phyloP scores from a whole-genome alignment of 2,329 filamentous ascomycete genomes.

The Penicillium sp. region DNA sequence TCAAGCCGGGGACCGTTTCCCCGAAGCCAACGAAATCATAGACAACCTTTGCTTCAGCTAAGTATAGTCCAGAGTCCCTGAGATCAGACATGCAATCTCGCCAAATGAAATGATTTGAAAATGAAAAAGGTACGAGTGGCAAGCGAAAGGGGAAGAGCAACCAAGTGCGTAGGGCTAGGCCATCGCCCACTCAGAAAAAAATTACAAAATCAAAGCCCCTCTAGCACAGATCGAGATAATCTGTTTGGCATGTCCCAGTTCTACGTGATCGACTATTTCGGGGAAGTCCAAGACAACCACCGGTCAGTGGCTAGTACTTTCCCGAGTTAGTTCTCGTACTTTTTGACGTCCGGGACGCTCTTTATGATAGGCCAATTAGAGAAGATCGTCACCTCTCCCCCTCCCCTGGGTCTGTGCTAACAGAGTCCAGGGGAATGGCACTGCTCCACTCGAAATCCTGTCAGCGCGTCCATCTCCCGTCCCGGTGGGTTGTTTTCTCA shows the following conservation, averaged over 20 bases:
- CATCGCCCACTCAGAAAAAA: neutral
- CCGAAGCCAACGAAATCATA: neutral
- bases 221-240: conserved; percentile 19
- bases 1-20: neutral
- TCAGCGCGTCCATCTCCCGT: conserved; percentile 25
- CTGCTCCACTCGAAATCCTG: conserved; percentile 18
- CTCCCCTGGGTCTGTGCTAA: conserved; percentile 6
- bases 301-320: conserved; percentile 14
- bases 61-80: conserved; percentile 15
- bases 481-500: conserved; percentile 2
- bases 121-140: neutral
- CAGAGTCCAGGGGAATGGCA: conserved; percentile 18
- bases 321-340: conserved; percentile 20
- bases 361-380: conserved; percentile 10
- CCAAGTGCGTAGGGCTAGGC: neutral
- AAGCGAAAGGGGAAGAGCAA: conserved; percentile 1
- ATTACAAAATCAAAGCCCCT: neutral
- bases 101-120: conserved; percentile 1
- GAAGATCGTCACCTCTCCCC: neutral
- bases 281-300: conserved; percentile 2
- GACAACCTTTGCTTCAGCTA: conserved; percentile 11
- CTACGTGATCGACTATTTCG: conserved; percentile 8
- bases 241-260: conserved; percentile 4
- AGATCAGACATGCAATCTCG: conserved; percentile 21
- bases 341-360: conserved; percentile 9